phyloP scores from a whole-genome alignment of 2,329 filamentous ascomycete species.

The Ceratocystis destructans region DNA sequence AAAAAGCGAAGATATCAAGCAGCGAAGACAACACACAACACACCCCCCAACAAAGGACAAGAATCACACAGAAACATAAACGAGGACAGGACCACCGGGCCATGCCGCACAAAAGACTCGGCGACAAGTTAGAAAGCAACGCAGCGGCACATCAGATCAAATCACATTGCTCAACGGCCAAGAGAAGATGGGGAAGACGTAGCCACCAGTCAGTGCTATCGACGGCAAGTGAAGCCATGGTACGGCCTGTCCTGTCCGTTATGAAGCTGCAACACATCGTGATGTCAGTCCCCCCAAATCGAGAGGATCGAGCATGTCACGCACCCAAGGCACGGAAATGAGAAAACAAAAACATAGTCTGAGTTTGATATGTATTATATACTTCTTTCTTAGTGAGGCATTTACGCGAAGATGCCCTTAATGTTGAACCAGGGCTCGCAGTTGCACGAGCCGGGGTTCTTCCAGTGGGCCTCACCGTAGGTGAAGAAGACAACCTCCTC shows the following conservation, averaged over 20 bases:
- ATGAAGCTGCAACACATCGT: no score
- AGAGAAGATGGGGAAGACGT: no score
- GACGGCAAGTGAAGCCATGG: no score
- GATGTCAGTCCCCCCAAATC: no score
- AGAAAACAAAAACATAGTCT: background rate
- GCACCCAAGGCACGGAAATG: background rate
- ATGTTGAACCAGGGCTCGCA: slow-evolving; percentile 75
- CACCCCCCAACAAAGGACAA: background rate
- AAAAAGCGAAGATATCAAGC: background rate
- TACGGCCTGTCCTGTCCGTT: no score
- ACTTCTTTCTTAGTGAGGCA: background rate
- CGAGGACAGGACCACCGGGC: background rate
- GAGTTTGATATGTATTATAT: slow-evolving; percentile 3
- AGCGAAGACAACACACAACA: slow-evolving; percentile 4
- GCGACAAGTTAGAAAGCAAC: background rate
- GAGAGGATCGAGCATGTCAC: background rate
- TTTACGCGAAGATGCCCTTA: slow-evolving; percentile 20
- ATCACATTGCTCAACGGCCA: background rate
- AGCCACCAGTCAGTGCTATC: no score
- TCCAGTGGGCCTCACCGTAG: slow-evolving; percentile 70
- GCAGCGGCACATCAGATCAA: background rate
- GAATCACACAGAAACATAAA: background rate
- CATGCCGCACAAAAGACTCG: no score
- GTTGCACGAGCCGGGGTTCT: slow-evolving; percentile 50
- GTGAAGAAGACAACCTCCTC: slow-evolving; percentile 67